Percentiles rank a stretch among this genome's conserved stretches.
Evolutionary conservation across 768 basidiomycete genomes (phyloP).

Genomic region (Suillus discolor): DNA sequence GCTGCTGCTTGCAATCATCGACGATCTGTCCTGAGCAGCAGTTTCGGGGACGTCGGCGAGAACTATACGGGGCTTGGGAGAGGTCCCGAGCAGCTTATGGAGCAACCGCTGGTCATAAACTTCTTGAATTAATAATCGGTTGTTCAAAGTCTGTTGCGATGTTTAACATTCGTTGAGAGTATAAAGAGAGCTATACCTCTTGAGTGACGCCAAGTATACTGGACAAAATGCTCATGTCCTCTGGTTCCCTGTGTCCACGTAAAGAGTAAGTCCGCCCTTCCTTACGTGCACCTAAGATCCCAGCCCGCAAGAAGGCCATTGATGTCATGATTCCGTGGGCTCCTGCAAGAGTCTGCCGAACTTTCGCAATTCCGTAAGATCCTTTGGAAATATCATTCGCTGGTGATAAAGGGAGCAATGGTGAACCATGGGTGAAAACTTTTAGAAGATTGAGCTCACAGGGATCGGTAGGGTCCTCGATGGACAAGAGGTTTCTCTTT

Average conservation of each 20-base stretch:
- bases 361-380: slow-evolving; percentile 81
- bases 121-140: slow-evolving; percentile 68
- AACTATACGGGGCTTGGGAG: slow-evolving; percentile 19
- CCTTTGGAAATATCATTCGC: slow-evolving; percentile 94
- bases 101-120: slow-evolving; percentile 61
- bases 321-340: slow-evolving; percentile 79
- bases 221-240: slow-evolving; percentile 78
- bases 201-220: slow-evolving; percentile 82
- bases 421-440: slow-evolving; percentile 3
- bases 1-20: slow-evolving; percentile 1
- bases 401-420: slow-evolving; percentile 31
- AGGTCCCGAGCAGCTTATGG: slow-evolving; percentile 59
- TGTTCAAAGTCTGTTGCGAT: slow-evolving; percentile 64
- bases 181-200: slow-evolving; percentile 51
- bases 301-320: slow-evolving; percentile 65
- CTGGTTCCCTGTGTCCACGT: slow-evolving; percentile 45
- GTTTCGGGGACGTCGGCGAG: slow-evolving; percentile 22
- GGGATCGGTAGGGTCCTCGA: slow-evolving; percentile 92
- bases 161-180: slow-evolving; percentile 10
- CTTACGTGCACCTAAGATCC: slow-evolving; percentile 59
- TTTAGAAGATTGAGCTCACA: slow-evolving; percentile 51
- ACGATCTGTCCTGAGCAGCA: slow-evolving; percentile 10
- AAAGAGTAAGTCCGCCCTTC: slow-evolving; percentile 52
- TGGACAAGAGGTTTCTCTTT: slow-evolving; percentile 64
- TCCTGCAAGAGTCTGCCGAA: slow-evolving; percentile 82